Base-by-base conservation (phyloP, 805 yeast species). In the Myxozyma geophila region DNA sequence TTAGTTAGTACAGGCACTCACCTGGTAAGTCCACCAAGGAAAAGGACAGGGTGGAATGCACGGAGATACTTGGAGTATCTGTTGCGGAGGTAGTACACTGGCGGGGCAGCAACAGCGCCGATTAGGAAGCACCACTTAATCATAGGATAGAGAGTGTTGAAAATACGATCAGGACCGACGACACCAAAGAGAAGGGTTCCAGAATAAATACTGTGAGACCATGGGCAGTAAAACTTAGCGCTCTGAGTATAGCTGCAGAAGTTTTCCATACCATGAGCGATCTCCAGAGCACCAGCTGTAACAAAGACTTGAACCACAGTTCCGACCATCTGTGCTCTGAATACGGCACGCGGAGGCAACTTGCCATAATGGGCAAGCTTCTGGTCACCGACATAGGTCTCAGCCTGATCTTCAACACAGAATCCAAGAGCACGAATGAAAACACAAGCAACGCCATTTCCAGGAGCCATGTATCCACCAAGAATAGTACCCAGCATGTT, bases 311-410 rank as follows among this genome's bases (percentile, higher is more conserved):
- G 81, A 13, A 82, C 54, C 19, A 80, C 69, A 10, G 84, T 79
- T 10, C 82, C 81, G 3, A 74, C 61, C 43, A 81, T 69, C 72
- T 81, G 86, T n/a, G 79, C 85, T 54, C 80, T 73, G 75, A 87
- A 86, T 64, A 86, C 77, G 0, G 85, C 79, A 64, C 85, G 78
- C 0, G 90, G 91, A 0, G 88, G 84, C 28, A 87, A 76, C 69
- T 86, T 86, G 70, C 85, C 73, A 71, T 87, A 87, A 66, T 87
- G 90, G 2, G 84, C 89, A 72, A 84, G 73, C 71, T 87, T 87
- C 80, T 83, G 82, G 70, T 85, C 87, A 10, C 81, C 77, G 44
- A 84, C 77, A 71, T 80, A 85, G 56, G 80, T 77, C 50, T 83
- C 79, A 0, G 89, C 87, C 69, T 85, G 87, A n/a, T 73, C 73